These are phyloP conservation scores for Ceratocystis papillata DNA, from an alignment of 2,329 filamentous ascomycete species.

Conservation along the genomic window DNA sequence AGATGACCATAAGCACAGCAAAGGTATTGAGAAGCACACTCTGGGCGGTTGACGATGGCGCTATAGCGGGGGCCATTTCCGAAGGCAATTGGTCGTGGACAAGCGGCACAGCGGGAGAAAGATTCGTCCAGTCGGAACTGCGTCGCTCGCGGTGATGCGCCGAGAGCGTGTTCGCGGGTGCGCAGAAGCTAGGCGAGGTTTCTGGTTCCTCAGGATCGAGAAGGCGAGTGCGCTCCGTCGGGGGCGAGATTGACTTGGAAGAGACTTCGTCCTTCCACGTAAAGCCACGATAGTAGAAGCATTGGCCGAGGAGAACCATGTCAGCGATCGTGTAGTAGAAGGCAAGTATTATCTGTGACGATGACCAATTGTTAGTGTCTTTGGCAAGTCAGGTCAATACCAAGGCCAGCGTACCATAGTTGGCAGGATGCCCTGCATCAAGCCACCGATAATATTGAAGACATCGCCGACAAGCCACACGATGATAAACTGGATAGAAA, in stretches of 20 bases:
- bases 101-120: slow-evolving; percentile 76
- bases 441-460: slow-evolving; percentile 90
- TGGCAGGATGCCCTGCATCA: slow-evolving; percentile 80
- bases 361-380: background rate
- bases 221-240: slow-evolving; percentile 45
- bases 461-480: slow-evolving; percentile 91
- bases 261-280: slow-evolving; percentile 48
- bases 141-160: slow-evolving; percentile 36
- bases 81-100: slow-evolving; percentile 40
- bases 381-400: background rate
- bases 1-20: slow-evolving; percentile 69
- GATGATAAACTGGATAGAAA: slow-evolving; percentile 84
- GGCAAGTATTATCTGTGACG: slow-evolving; percentile 63
- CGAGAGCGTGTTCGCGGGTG: slow-evolving; percentile 31
- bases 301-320: slow-evolving; percentile 75
- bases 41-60: slow-evolving; percentile 41
- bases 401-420: slow-evolving; percentile 56
- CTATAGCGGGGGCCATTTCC: background rate
- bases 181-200: background rate
- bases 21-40: slow-evolving; percentile 60
- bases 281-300: slow-evolving; percentile 92
- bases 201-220: slow-evolving; percentile 30
- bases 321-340: slow-evolving; percentile 90
- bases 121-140: slow-evolving; percentile 47
- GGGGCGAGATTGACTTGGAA: slow-evolving; percentile 25